These are phyloP conservation scores for Fragilaria crotonensis DNA, from an alignment of 108 stramenopile species.

Conservation along the genomic window DNA sequence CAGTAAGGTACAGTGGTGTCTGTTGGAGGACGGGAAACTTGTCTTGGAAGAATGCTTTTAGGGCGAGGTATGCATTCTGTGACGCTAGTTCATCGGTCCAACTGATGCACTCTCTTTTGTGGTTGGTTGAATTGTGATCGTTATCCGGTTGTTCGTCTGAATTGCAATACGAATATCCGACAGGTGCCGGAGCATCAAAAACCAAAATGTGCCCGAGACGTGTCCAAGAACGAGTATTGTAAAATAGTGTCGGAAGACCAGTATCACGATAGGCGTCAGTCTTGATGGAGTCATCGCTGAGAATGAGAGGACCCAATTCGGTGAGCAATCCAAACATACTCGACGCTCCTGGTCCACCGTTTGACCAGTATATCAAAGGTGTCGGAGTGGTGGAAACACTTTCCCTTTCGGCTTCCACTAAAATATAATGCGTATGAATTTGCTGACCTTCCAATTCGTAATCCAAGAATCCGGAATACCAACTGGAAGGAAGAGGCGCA, in stretches of 20 bases:
- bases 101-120: constrained; percentile 23
- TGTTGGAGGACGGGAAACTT: constrained; percentile 50
- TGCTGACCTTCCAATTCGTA: constrained; percentile 31
- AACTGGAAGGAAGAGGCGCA: constrained; percentile 35
- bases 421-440: constrained; percentile 57
- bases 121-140: neutral
- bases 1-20: constrained; percentile 52
- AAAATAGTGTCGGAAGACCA: constrained; percentile 57
- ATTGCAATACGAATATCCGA: constrained; percentile 65
- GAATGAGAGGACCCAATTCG: constrained; percentile 54
- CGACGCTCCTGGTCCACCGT: constrained; percentile 82
- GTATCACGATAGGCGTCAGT: constrained; percentile 32
- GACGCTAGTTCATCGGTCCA: constrained; percentile 69
- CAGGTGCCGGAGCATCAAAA: constrained; percentile 73
- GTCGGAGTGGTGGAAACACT: neutral
- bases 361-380: constrained; percentile 69
- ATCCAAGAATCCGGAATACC: constrained; percentile 45
- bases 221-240: constrained; percentile 56
- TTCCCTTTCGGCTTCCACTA: constrained; percentile 28
- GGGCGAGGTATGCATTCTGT: constrained; percentile 33
- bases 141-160: constrained; percentile 29
- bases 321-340: constrained; percentile 55
- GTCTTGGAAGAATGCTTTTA: constrained; percentile 48
- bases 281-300: constrained; percentile 40
- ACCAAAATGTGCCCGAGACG: constrained; percentile 51